Conservation (phyloP, 108 stramenopile genomes). For the Licmophora abbreviata region DNA sequence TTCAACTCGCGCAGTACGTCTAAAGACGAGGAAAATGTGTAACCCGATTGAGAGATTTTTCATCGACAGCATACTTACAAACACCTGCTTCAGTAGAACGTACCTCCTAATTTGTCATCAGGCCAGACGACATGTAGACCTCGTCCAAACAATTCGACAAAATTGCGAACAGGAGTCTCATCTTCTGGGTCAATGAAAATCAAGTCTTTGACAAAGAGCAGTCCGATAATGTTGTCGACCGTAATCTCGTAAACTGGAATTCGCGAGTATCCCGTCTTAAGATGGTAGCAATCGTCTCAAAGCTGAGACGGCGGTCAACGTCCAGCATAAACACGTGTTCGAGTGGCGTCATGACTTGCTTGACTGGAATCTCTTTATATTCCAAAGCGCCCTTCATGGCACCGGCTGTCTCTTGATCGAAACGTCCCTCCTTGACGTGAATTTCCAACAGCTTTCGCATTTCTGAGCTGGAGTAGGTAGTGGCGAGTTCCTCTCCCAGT, state of each 20-base stretch:
- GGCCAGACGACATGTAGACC: conserved; percentile 81
- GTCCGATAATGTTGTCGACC: conserved; percentile 85
- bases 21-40: too few relatives aligned
- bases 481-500: conserved; percentile 90
- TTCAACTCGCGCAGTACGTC: conserved; percentile 86
- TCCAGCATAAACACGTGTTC: conserved; percentile 89
- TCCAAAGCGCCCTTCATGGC: conserved; percentile 94
- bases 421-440: conserved; percentile 73
- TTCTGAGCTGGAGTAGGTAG: conserved; percentile 82
- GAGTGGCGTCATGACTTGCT: conserved; percentile 92
- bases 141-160: conserved; percentile 91
- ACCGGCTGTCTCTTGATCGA: conserved; percentile 81
- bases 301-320: conserved; percentile 82
- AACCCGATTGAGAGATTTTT: too few relatives aligned
- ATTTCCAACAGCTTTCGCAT: conserved; percentile 87
- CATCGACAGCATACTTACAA: too few relatives aligned
- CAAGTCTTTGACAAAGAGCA: conserved; percentile 97
- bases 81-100: too few relatives aligned
- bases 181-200: conserved; percentile 98
- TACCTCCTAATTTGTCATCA: conserved; percentile 80
- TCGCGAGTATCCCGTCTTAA: conserved; percentile 91
- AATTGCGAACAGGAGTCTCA: conserved; percentile 78
- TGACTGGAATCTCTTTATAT: conserved; percentile 76
- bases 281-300: conserved; percentile 87
- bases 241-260: conserved; percentile 87